Evolutionary conservation across 2,329 filamentous ascomycete genomes (phyloP), one percentile per base, ranked within the genome.

Genomic region (Bipolaris sorokiniana): DNA sequence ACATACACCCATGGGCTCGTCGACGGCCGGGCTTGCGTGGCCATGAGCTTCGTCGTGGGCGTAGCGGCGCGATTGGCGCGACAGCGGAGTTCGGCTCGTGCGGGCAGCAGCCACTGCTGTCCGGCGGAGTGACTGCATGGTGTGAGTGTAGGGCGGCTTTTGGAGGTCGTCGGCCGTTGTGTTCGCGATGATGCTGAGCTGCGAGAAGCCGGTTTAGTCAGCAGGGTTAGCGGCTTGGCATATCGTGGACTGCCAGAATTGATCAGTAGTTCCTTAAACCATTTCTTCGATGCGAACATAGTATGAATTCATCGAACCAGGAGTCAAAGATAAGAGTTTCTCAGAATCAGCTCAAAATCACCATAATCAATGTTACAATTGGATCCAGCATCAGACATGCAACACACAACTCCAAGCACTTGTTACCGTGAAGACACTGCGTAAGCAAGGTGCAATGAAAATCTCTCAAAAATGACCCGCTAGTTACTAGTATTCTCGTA

Each of bases 1-100:
- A 80, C 81, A 70, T 78, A 85, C 83, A 51, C 83, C 82, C 58
- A 84, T 76, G 58, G 78, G 76, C 71, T 85, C 83, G 57, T 78
- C 77, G 52, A 71, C 76, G 49, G 80, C 77, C 60, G 63, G 68
- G 62, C 66, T 65, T 51, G 60, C 61, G 60, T 77, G 75, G 63
- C 69, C 69, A 62, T 73, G 70, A 48, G 61, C 67, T 63, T 71
- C 65, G 50, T 74, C 70, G 64, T 78, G 73, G 46, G 75, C 78
- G 55, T 70, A 76, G 56, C 80, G 78, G 62, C 78, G 78, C 56
- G 72, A 63, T 63, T 78, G 77, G 56, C 75, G 76, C 44, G 72
- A 63, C 38, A 76, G 62, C 5, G 68, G 62, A 33, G 63, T 67
- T 55, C 72, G 73, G 56, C 76, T 70, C 31, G 75, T 67, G 36